Evolutionary conservation across 2,329 filamentous ascomycete species (phyloP).

Genomic region (Pseudocercospora pini-densiflorae): DNA sequence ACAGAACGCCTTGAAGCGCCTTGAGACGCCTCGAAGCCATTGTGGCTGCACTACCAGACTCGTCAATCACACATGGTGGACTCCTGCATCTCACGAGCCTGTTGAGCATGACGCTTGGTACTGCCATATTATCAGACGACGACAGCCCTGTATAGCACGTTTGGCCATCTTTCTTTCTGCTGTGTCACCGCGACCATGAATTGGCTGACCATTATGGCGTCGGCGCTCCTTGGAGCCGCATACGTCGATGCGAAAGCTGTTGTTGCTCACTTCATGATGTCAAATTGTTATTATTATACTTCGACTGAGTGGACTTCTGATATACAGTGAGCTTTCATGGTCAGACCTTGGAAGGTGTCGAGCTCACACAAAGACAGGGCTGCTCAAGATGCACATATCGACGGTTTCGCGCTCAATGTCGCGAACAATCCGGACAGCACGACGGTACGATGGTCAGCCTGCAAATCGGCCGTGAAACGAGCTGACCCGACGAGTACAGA

Average conservation of each 20-base stretch:
- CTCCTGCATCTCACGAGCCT: neutral
- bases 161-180: neutral
- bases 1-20: neutral
- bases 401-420: conserved; percentile 58
- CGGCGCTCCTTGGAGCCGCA: conserved; percentile 18
- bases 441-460: neutral
- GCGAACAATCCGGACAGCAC: conserved; percentile 45
- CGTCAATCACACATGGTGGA: neutral
- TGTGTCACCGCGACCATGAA: conserved; percentile 12
- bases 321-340: neutral
- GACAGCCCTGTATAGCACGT: neutral
- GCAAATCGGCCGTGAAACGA: neutral
- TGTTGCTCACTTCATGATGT: conserved; percentile 24
- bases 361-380: neutral
- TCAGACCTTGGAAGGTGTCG: neutral
- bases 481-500: conserved; percentile 25
- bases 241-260: conserved; percentile 21
- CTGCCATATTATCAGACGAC: neutral
- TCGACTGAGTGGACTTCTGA: conserved; percentile 20
- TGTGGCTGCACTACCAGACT: neutral
- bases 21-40: neutral
- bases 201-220: conserved; percentile 16
- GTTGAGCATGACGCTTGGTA: neutral
- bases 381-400: conserved; percentile 40
- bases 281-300: conserved; percentile 19